phyloP scores from a whole-genome alignment of 768 basidiomycete genomes.

The Auricularia sp. region DNA sequence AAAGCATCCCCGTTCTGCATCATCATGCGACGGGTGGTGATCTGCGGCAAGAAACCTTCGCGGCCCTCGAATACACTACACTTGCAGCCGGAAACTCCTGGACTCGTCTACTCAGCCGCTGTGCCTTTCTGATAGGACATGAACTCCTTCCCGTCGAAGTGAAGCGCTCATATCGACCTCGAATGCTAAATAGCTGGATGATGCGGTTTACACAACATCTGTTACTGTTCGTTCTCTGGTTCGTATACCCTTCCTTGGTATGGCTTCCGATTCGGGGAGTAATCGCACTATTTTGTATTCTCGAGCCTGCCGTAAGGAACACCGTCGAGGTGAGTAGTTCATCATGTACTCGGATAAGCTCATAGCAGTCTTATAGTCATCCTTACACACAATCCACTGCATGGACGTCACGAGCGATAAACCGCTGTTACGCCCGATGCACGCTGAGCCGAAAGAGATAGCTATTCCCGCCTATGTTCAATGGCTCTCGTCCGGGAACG shows the following conservation, averaged over 20 bases:
- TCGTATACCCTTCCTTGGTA: neutral
- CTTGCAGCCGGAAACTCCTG: too few species aligned
- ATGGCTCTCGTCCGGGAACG: too few species aligned
- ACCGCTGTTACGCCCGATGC: too few species aligned
- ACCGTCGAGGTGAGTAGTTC: neutral
- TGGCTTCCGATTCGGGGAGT: neutral
- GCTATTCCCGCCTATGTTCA: too few species aligned
- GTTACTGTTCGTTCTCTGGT: neutral
- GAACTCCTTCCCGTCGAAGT: neutral
- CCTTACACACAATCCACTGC: neutral
- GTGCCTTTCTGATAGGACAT: too few species aligned
- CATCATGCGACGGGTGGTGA: neutral
- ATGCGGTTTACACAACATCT: neutral
- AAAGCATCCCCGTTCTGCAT: neutral
- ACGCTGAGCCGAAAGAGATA: too few species aligned
- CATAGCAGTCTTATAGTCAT: neutral
- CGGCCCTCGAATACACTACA: neutral
- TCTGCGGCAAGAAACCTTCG: neutral
- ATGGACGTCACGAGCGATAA: too few species aligned
- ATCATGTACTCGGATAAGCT: neutral
- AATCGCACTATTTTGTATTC: neutral
- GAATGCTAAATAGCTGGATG: neutral
- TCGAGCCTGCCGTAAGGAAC: neutral
- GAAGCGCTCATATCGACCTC: neutral
- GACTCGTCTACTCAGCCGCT: too few species aligned